Conservation (phyloP, 2,329 filamentous ascomycete genomes). For the Calcarisporium arbuscula region DNA sequence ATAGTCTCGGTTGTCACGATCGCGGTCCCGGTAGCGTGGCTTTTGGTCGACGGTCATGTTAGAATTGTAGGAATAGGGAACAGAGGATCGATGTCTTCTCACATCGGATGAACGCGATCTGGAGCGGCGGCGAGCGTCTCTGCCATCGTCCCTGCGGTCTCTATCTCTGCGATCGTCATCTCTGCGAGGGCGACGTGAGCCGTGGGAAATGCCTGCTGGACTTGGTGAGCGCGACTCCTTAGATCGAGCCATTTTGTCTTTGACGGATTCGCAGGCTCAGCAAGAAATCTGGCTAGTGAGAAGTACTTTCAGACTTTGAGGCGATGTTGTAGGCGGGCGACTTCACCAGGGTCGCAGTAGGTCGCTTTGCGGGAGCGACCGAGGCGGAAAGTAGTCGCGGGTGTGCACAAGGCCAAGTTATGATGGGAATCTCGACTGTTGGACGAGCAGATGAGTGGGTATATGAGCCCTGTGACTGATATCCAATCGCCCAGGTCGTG, state of each 20-base stretch:
- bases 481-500: no score
- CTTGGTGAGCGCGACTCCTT: conserved; percentile 81
- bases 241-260: conserved; percentile 57
- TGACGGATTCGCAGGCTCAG: conserved; percentile 35
- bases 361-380: no score
- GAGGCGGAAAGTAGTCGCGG: no score
- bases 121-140: conserved; percentile 48
- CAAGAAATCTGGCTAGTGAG: conserved; percentile 32
- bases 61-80: conserved; percentile 26
- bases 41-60: conserved; percentile 32
- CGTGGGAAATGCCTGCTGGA: conserved; percentile 80
- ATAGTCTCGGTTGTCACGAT: conserved; percentile 37
- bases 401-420: no score
- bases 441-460: no score
- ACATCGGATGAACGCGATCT: conserved; percentile 61
- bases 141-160: conserved; percentile 43
- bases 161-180: conserved; percentile 52
- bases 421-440: no score
- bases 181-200: conserved; percentile 62
- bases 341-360: no score
- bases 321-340: no score
- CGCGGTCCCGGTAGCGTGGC: conserved; percentile 54
- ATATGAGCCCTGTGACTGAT: no score
- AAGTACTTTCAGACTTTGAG: conserved; percentile 33
- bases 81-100: conserved; percentile 26